Evolutionary conservation across 331 rosid species (phyloP).

Genomic region (Malus hybrid): DNA sequence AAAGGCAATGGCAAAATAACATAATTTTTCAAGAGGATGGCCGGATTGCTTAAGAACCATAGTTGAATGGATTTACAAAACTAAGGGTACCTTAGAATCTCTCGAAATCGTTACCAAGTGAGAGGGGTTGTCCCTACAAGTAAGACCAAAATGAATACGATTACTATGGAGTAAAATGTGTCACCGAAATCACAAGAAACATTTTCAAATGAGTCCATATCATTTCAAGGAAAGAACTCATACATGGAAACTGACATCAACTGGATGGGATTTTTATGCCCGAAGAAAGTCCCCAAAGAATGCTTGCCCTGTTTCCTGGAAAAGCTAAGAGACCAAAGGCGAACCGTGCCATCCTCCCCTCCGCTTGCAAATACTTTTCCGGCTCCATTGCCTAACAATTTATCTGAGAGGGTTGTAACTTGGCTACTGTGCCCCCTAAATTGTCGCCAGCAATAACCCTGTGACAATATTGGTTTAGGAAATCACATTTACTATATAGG

Average conservation of each 20-base stretch:
- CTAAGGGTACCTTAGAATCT: constrained; percentile 61
- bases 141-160: not conserved
- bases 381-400: constrained; percentile 61
- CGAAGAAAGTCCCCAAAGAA: constrained; percentile 66
- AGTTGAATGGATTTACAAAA: no score
- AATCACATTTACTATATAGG: not conserved
- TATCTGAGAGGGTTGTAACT: constrained; percentile 64
- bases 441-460: constrained; percentile 51
- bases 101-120: constrained; percentile 71
- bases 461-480: constrained; percentile 1
- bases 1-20: not conserved
- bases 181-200: not conserved
- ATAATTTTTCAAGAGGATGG: no score
- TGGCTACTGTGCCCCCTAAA: constrained; percentile 81
- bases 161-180: constrained; percentile 9
- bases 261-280: constrained; percentile 70
- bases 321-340: constrained; percentile 74
- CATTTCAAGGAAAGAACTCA: constrained; percentile 10
- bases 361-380: constrained; percentile 84
- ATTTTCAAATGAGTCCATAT: not conserved
- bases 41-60: no score
- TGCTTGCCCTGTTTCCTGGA: constrained; percentile 55
- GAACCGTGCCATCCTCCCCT: constrained; percentile 86
- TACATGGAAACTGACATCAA: constrained; percentile 74
- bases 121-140: constrained; percentile 55